A percentile compares a stretch with the other conserved stretches of the same genome.
Conservation (phyloP, 805 yeast species). For the Saccharomyces eubayanus region DNA sequence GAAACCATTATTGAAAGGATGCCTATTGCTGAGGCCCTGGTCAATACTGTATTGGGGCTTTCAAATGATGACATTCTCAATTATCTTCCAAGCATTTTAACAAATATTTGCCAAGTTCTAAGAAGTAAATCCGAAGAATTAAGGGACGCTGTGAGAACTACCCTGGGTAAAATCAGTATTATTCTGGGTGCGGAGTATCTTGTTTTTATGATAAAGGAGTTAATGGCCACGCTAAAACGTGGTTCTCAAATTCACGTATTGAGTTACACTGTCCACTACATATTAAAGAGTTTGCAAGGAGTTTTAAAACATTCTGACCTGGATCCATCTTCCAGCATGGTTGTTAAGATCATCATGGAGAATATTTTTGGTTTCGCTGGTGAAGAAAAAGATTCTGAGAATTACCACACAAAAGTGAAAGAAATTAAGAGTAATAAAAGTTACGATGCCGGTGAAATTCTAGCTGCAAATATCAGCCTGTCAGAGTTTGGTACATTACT, state of each 20-base stretch:
- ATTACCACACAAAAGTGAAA: conserved; percentile 73
- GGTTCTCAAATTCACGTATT: conserved; percentile 93
- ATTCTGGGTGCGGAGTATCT: conserved; percentile 68
- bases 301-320: conserved; percentile 58
- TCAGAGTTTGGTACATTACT: conserved; percentile 49
- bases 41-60: conserved; percentile 56
- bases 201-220: conserved; percentile 66
- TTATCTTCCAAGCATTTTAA: conserved; percentile 72
- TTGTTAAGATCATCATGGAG: conserved; percentile 77
- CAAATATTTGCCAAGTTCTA: conserved; percentile 81
- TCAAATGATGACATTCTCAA: conserved; percentile 45
- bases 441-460: conserved; percentile 74
- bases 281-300: conserved; percentile 47
- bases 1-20: conserved; percentile 69
- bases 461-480: conserved; percentile 57
- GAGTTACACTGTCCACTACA: conserved; percentile 75
- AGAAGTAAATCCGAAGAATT: conserved; percentile 79
- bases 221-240: conserved; percentile 66
- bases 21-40: conserved; percentile 74
- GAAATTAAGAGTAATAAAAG: conserved; percentile 88
- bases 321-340: conserved; percentile 51
- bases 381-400: conserved; percentile 90
- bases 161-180: conserved; percentile 54
- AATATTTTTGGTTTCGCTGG: conserved; percentile 89
- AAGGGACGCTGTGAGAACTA: conserved; percentile 77